Evolutionary conservation across 2,329 filamentous ascomycete genomes (phyloP), one percentile per base, ranked within the genome.

Genomic region (Xylaria sp.): DNA sequence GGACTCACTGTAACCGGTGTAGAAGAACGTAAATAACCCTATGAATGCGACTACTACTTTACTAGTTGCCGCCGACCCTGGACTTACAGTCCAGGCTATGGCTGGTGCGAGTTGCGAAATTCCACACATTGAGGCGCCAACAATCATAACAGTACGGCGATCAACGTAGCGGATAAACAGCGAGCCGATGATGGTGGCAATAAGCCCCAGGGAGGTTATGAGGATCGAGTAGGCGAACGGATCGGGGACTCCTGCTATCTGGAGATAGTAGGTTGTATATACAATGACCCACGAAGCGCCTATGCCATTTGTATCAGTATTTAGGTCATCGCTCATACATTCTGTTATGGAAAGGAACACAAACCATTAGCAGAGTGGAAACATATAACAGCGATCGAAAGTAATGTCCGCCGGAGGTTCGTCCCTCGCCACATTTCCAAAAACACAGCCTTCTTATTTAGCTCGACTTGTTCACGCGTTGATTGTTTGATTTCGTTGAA

Each of bases 211-310:
- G 47, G 71, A 73, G 3, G 72, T 74, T 44, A 75, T 71, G 69
- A 77, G 74, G 27, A 73, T 67, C 7, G 74, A 75, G 48, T 71
- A 76, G 2, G 68, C 67, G 53, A 77, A 77, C 0, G 73, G 68
- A 27, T 75, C 67, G 3, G 59, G 63, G 13, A 76, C 72, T 8
- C 73, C 73, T 7, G 75, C 75, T 33, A 72, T 68, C 13, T 67
- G 63, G 5, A 76, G 66, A 54, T 41, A 41, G 6, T 40, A n/a
- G n/a, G n/a, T n/a, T n/a, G n/a, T n/a, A n/a, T n/a, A n/a, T n/a
- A n/a, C n/a, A n/a, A n/a, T n/a, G n/a, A n/a, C n/a, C n/a, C n/a
- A n/a, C n/a, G n/a, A n/a, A 40, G 37, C 21, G n/a, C 7, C 31
- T 35, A 19, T 9, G 37, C 37, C 2, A 17, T 40, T 21, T 3